Evolutionary conservation across 306 rosid genomes (phyloP).

Genomic region (Quillaja saponaria): DNA sequence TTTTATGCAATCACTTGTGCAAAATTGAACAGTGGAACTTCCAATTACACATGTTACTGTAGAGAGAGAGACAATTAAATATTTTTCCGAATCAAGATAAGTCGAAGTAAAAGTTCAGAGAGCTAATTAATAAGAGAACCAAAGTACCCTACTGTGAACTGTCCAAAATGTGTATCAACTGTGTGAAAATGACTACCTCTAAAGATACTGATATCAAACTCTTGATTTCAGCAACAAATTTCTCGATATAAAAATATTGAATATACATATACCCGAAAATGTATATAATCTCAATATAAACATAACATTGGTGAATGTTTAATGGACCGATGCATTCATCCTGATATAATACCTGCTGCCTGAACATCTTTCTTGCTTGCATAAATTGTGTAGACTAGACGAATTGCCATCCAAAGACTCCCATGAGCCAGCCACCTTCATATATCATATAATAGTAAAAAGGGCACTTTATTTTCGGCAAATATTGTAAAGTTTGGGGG

Average conservation of each 20-base stretch:
- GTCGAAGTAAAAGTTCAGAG: too few relatives aligned
- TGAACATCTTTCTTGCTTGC: constrained; percentile 88
- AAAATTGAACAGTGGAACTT: too few relatives aligned
- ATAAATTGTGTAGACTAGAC: constrained; percentile 87
- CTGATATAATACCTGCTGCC: constrained; percentile 85
- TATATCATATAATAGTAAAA: constrained; percentile 31
- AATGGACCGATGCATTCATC: constrained; percentile 26
- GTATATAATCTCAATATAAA: constrained; percentile 23
- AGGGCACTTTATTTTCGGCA: not conserved
- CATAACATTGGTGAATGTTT: not conserved
- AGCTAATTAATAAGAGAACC: too few relatives aligned
- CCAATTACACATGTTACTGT: too few relatives aligned
- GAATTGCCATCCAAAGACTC: constrained; percentile 93
- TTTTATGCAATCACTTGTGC: too few relatives aligned
- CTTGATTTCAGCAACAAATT: constrained; percentile 20
- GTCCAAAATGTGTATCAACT: too few relatives aligned
- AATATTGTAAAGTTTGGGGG: too few relatives aligned
- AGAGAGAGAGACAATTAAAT: too few relatives aligned
- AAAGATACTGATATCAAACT: constrained; percentile 17
- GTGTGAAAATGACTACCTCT: too few relatives aligned
- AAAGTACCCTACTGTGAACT: too few relatives aligned
- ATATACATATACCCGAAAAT: constrained; percentile 1
- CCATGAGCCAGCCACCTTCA: constrained; percentile 93
- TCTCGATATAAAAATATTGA: too few relatives aligned
- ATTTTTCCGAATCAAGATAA: too few relatives aligned